phyloP scores from a whole-genome alignment of 2,329 filamentous ascomycete genomes.

The Metarhizium brunneum region DNA sequence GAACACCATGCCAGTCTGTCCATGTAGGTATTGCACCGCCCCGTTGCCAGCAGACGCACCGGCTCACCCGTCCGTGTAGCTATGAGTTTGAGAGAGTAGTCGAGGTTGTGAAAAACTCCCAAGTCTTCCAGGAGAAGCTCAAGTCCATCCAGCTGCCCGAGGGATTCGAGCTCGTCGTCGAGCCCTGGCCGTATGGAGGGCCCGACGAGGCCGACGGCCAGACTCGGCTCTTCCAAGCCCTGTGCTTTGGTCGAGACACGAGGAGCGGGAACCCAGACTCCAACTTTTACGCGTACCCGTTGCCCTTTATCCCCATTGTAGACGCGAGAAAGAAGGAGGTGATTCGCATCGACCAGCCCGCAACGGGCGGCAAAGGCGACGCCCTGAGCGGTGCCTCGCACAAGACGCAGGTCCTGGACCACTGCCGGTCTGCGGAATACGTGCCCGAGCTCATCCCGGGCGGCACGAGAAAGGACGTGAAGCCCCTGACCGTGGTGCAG shows the following conservation, averaged over 20 bases:
- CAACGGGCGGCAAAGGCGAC: slow-evolving; percentile 23
- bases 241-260: slow-evolving; percentile 22
- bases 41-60: not conserved
- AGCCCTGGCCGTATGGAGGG: slow-evolving; percentile 25
- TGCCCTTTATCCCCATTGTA: slow-evolving; percentile 27
- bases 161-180: slow-evolving; percentile 21
- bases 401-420: slow-evolving; percentile 15
- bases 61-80: slow-evolving; percentile 8
- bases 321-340: slow-evolving; percentile 20
- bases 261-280: slow-evolving; percentile 7
- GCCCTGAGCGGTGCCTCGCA: slow-evolving; percentile 12
- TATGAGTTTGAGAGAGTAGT: slow-evolving; percentile 27
- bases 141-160: slow-evolving; percentile 14
- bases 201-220: slow-evolving; percentile 20
- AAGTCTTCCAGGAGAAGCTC: slow-evolving; percentile 22
- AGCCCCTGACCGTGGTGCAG: slow-evolving; percentile 43
- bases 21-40: slow-evolving; percentile 12
- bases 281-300: slow-evolving; percentile 22
- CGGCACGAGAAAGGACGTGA: slow-evolving; percentile 40
- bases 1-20: slow-evolving; percentile 21
- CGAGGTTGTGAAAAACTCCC: slow-evolving; percentile 17
- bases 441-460: slow-evolving; percentile 30
- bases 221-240: slow-evolving; percentile 22
- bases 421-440: slow-evolving; percentile 26
- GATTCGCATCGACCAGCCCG: slow-evolving; percentile 23